Evolutionary conservation across 1,284 basidiomycete species (phyloP).

Genomic region (Porodaedalea pini): DNA sequence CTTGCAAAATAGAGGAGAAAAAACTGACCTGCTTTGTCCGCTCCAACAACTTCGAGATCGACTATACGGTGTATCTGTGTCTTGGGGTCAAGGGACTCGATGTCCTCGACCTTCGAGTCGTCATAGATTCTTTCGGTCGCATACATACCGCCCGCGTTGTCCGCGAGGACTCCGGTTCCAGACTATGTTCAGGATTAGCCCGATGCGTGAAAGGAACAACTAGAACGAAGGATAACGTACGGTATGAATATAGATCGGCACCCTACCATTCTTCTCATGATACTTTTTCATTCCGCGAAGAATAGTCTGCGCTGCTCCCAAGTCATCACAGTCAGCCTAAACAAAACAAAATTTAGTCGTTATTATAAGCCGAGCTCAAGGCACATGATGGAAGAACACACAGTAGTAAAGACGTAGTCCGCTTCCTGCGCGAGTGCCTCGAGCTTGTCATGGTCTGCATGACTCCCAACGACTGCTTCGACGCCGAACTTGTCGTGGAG

Average conservation of each 20-base stretch:
- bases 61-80: constrained; percentile 36
- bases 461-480: constrained; percentile 36
- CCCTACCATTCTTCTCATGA: constrained; percentile 38
- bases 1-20: neutral
- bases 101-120: constrained; percentile 35
- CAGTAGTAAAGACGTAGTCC: constrained; percentile 36
- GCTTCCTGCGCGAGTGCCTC: constrained; percentile 30
- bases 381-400: constrained; percentile 23
- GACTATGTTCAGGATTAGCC: too few relatives aligned
- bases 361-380: too few relatives aligned
- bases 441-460: constrained; percentile 34
- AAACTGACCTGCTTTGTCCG: constrained; percentile 34
- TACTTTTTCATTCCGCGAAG: constrained; percentile 42
- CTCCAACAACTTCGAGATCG: constrained; percentile 35
- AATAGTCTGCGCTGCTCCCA: constrained; percentile 34
- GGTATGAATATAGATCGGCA: constrained; percentile 49
- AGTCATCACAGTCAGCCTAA: neutral
- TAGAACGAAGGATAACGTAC: constrained; percentile 31
- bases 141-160: constrained; percentile 35
- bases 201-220: too few relatives aligned
- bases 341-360: neutral
- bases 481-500: constrained; percentile 35
- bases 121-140: constrained; percentile 33
- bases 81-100: constrained; percentile 33
- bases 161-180: constrained; percentile 37